Percentiles rank a stretch among this genome's conserved stretches.
These are phyloP conservation scores for Scutellaria galericulata DNA, from an alignment of 257 asterid genomes.

Conservation along the genomic window DNA sequence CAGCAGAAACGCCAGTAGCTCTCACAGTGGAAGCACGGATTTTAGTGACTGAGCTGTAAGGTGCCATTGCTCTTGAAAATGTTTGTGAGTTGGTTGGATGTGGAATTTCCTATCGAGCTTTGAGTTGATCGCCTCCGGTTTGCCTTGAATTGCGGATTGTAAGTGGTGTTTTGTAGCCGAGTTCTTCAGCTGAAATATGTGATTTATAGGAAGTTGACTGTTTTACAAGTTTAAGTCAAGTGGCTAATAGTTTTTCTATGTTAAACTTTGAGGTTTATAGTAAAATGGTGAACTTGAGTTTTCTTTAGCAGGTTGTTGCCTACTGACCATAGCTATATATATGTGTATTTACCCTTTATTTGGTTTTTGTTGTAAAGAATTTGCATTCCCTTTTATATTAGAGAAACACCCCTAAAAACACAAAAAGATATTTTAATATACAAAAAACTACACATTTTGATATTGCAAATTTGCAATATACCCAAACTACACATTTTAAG, in stretches of 20 bases:
- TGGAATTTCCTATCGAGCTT: slow-evolving; percentile 25
- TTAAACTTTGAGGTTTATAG: slow-evolving; percentile 31
- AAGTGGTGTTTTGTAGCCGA: slow-evolving; percentile 4
- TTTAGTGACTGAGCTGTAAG: slow-evolving; percentile 58
- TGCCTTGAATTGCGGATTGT: slow-evolving; percentile 6
- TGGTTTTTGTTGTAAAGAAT: slow-evolving; percentile 20
- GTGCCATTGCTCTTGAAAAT: neutral
- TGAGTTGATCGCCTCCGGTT: slow-evolving; percentile 25
- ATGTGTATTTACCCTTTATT: neutral
- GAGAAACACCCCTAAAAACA: too few relatives aligned
- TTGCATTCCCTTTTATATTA: neutral
- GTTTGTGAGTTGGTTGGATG: slow-evolving; percentile 29
- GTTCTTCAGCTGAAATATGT: slow-evolving; percentile 12
- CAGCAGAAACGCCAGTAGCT: slow-evolving; percentile 76
- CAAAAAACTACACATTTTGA: too few relatives aligned
- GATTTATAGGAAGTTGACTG: slow-evolving; percentile 34
- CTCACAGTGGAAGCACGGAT: slow-evolving; percentile 78
- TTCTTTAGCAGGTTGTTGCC: slow-evolving; percentile 17
- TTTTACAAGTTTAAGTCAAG: slow-evolving; percentile 15
- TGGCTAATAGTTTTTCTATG: slow-evolving; percentile 29
- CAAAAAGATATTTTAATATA: too few relatives aligned
- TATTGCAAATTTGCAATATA: too few relatives aligned
- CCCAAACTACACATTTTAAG: too few relatives aligned
- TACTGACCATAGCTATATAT: neutral
- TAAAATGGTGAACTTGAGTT: slow-evolving; percentile 30